Percentiles rank a stretch among this genome's conserved stretches.
Conservation (phyloP, 2,329 filamentous ascomycete species). For the Sporothrix brasiliensis region DNA sequence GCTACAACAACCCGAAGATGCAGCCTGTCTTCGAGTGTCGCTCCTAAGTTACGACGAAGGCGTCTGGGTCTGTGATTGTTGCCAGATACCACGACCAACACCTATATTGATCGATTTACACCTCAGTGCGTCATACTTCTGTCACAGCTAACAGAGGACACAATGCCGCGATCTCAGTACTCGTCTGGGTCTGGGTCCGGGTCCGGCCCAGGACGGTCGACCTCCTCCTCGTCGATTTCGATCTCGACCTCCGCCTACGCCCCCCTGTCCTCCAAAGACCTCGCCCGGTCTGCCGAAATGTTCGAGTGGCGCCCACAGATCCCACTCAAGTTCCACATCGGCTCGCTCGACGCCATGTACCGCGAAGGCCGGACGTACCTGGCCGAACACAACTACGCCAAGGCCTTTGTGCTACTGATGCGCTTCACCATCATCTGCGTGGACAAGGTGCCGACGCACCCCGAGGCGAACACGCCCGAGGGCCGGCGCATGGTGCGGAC, state of each 20-base stretch:
- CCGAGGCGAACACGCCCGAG: constrained; percentile 69
- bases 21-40: neutral
- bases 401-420: constrained; percentile 89
- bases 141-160: neutral
- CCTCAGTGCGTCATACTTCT: too few species aligned
- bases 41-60: neutral
- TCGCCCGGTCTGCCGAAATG: constrained; percentile 72
- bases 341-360: constrained; percentile 75
- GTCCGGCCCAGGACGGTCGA: neutral
- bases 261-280: constrained; percentile 75
- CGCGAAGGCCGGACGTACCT: constrained; percentile 88
- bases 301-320: constrained; percentile 81
- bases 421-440: constrained; percentile 85
- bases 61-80: constrained; percentile 14
- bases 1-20: neutral
- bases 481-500: constrained; percentile 64
- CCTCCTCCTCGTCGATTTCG: too few species aligned
- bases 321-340: constrained; percentile 77
- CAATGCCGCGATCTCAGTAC: constrained; percentile 1
- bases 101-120: too few species aligned
- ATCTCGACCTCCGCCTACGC: constrained; percentile 22
- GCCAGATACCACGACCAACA: neutral
- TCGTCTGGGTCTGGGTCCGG: neutral
- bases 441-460: constrained; percentile 73
- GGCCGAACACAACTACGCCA: constrained; percentile 79